phyloP scores from a whole-genome alignment of 352 stramenopile genomes.

The Pythium pectinolyticum region DNA sequence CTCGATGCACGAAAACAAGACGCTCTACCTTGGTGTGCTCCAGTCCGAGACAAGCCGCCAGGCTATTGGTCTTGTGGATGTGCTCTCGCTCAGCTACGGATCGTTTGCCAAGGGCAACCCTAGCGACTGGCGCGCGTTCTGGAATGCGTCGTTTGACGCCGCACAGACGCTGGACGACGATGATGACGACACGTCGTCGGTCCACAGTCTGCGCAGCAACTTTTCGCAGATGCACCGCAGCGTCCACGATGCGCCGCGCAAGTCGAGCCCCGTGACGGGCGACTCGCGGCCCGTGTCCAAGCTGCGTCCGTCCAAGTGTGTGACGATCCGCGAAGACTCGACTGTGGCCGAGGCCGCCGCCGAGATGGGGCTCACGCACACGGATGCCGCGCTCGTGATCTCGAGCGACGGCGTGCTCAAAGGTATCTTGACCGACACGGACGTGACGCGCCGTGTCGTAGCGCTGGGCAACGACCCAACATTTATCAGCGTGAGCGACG shows the following conservation, averaged over 20 bases:
- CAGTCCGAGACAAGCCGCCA: slow-evolving; percentile 64
- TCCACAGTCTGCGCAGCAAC: slow-evolving; percentile 80
- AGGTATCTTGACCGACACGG: slow-evolving; percentile 96
- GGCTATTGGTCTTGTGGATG: slow-evolving; percentile 80
- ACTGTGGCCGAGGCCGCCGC: slow-evolving; percentile 89
- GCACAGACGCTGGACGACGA: slow-evolving; percentile 54
- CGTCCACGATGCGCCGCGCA: slow-evolving; percentile 42
- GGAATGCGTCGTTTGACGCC: slow-evolving; percentile 86
- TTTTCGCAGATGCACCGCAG: slow-evolving; percentile 57
- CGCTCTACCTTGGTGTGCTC: slow-evolving; percentile 81
- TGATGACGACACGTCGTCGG: slow-evolving; percentile 75
- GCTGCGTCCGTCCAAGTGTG: slow-evolving; percentile 83
- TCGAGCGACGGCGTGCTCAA: slow-evolving; percentile 85
- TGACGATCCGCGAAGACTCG: slow-evolving; percentile 85
- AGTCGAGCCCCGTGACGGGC: slow-evolving; percentile 54
- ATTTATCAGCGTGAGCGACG: slow-evolving; percentile 82
- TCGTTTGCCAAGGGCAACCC: slow-evolving; percentile 87
- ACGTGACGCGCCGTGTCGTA: slow-evolving; percentile 85
- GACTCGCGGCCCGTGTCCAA: slow-evolving; percentile 92
- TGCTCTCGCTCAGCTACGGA: slow-evolving; percentile 87
- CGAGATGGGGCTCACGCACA: slow-evolving; percentile 89
- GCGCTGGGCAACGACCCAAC: slow-evolving; percentile 83
- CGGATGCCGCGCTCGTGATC: slow-evolving; percentile 93
- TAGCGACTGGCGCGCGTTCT: slow-evolving; percentile 89
- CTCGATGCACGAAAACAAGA: slow-evolving; percentile 88